Evolutionary conservation across 805 yeast genomes (phyloP).

Genomic region (Kazachstania bromeliacearum): DNA sequence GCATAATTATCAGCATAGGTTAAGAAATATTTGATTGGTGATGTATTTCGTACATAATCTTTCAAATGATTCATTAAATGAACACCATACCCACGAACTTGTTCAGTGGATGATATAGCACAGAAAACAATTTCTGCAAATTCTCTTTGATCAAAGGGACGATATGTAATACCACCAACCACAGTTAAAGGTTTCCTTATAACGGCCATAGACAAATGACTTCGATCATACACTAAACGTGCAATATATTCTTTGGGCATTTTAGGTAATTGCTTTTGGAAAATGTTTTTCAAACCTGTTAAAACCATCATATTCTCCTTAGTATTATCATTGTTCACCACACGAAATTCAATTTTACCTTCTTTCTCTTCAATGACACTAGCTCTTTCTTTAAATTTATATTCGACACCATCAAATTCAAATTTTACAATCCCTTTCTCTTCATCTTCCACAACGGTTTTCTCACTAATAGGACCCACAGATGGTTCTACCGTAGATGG

Average conservation of each 20-base stretch:
- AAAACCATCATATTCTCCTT: slow-evolving; percentile 81
- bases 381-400: slow-evolving; percentile 84
- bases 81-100: slow-evolving; percentile 97
- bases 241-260: slow-evolving; percentile 98
- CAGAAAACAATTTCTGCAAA: slow-evolving; percentile 98
- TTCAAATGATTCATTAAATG: slow-evolving; percentile 96
- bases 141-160: slow-evolving; percentile 82
- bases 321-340: slow-evolving; percentile 89
- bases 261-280: slow-evolving; percentile 94
- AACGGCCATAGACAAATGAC: slow-evolving; percentile 93
- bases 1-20: slow-evolving; percentile 99
- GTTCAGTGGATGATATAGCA: slow-evolving; percentile 96
- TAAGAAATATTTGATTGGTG: slow-evolving; percentile 74
- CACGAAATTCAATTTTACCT: slow-evolving; percentile 89
- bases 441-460: slow-evolving; percentile 5
- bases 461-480: slow-evolving; percentile 3
- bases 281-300: slow-evolving; percentile 91
- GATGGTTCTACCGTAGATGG: slow-evolving; percentile 3
- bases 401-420: slow-evolving; percentile 60
- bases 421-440: slow-evolving; percentile 31
- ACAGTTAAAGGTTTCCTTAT: slow-evolving; percentile 89
- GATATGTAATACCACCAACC: slow-evolving; percentile 94
- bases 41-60: slow-evolving; percentile 85
- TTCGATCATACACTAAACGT: slow-evolving; percentile 84
- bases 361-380: slow-evolving; percentile 91